Evolutionary conservation across 495 filamentous ascomycete species (phyloP).

Genomic region (Pyronema omphalodes): DNA sequence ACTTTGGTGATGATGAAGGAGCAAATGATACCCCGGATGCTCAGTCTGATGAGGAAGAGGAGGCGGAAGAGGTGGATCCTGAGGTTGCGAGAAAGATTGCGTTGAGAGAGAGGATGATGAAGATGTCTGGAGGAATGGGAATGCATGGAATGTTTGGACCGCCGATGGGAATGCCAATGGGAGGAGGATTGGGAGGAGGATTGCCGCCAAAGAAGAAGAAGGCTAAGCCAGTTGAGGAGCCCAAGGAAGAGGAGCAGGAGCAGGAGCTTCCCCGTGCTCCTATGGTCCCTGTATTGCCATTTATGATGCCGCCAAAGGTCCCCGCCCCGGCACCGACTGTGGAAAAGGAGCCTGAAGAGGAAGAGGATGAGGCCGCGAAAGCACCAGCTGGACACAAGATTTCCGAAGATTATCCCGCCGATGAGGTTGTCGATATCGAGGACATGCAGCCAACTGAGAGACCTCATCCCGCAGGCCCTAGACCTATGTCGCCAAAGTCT

Average conservation of each 20-base stretch:
- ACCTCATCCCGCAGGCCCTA: constrained; percentile 31
- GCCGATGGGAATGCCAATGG: constrained; percentile 46
- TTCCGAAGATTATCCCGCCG: constrained; percentile 25
- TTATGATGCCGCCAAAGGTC: constrained; percentile 18
- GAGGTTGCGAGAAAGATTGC: constrained; percentile 76
- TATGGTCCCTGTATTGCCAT: constrained; percentile 9
- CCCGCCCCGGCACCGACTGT: constrained; percentile 9
- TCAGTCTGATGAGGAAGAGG: constrained; percentile 48
- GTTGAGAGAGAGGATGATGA: constrained; percentile 84
- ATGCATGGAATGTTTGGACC: constrained; percentile 88
- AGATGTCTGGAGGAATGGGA: constrained; percentile 96
- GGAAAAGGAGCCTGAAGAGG: constrained; percentile 26
- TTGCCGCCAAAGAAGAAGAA: constrained; percentile 46
- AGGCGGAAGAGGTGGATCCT: constrained; percentile 82
- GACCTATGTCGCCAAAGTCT: constrained; percentile 21
- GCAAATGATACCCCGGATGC: constrained; percentile 30
- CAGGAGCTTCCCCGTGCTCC: constrained; percentile 5
- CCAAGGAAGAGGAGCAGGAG: constrained; percentile 26
- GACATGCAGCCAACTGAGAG: constrained; percentile 34
- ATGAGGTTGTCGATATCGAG: constrained; percentile 44
- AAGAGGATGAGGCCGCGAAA: constrained; percentile 27
- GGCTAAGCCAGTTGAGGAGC: constrained; percentile 19
- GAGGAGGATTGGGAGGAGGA: constrained; percentile 25
- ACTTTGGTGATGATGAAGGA: constrained; percentile 30
- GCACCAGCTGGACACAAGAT: constrained; percentile 21